Evolutionary conservation across 2,329 filamentous ascomycete genomes (phyloP).

Genomic region (Aspergillus neoniger): DNA sequence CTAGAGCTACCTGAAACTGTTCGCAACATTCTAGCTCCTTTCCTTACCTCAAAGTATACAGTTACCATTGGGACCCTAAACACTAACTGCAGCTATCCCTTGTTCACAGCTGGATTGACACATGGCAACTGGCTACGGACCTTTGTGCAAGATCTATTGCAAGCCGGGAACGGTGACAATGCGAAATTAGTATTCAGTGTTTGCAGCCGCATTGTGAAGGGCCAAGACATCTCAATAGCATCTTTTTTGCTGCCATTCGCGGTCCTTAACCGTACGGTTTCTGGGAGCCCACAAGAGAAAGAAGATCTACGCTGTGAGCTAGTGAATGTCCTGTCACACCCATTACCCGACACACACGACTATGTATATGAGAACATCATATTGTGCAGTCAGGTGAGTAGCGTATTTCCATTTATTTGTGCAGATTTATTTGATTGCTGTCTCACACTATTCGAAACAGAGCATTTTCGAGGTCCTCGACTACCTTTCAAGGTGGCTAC

Average conservation of each 20-base stretch:
- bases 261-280: slow-evolving; percentile 78
- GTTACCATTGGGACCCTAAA: slow-evolving; percentile 63
- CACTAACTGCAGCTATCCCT: slow-evolving; percentile 68
- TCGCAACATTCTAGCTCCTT: slow-evolving; percentile 81
- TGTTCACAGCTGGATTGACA: slow-evolving; percentile 68
- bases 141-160: slow-evolving; percentile 79
- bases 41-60: slow-evolving; percentile 79
- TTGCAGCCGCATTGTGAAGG: slow-evolving; percentile 76
- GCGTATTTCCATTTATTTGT: not conserved
- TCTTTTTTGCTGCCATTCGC: slow-evolving; percentile 88
- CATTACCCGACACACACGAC: slow-evolving; percentile 55
- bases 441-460: slow-evolving; percentile 45
- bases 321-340: slow-evolving; percentile 69
- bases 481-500: slow-evolving; percentile 87
- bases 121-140: slow-evolving; percentile 81
- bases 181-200: slow-evolving; percentile 78
- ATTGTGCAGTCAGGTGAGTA: slow-evolving; percentile 77
- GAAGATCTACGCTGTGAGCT: slow-evolving; percentile 72
- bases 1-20: slow-evolving; percentile 72
- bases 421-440: not conserved
- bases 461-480: slow-evolving; percentile 88
- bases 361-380: slow-evolving; percentile 73
- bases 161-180: slow-evolving; percentile 72
- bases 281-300: slow-evolving; percentile 65
- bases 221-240: slow-evolving; percentile 81